phyloP scores from a whole-genome alignment of 768 basidiomycete species.

The Leccinum ochraceum region DNA sequence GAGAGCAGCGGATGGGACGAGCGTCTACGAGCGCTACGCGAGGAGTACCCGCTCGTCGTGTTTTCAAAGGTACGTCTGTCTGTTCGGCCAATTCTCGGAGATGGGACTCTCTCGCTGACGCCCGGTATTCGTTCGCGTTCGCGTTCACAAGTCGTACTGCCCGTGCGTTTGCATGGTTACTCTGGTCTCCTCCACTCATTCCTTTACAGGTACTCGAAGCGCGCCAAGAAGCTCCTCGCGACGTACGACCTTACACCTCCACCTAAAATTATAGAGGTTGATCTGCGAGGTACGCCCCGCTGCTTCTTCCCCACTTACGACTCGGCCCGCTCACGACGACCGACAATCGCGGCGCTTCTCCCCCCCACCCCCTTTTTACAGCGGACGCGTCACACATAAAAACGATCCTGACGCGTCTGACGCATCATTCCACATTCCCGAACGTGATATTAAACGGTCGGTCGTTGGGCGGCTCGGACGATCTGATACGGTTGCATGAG shows the following conservation, averaged over 20 bases:
- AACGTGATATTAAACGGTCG: conserved; percentile 67
- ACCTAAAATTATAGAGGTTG: conserved; percentile 75
- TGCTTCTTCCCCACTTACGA: neutral
- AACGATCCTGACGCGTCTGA: conserved; percentile 62
- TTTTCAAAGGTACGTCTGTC: conserved; percentile 70
- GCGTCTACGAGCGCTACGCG: conserved; percentile 43
- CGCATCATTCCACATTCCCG: conserved; percentile 69
- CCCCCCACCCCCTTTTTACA: neutral
- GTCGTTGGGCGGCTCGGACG: conserved; percentile 68
- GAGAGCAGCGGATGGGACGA: conserved; percentile 28
- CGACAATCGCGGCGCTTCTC: neutral
- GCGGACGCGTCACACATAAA: conserved; percentile 68
- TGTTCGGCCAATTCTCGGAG: neutral
- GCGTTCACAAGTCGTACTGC: conserved; percentile 60
- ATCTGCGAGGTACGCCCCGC: conserved; percentile 56
- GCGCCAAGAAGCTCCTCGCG: conserved; percentile 49
- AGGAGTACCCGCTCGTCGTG: conserved; percentile 64
- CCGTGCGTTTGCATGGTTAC: conserved; percentile 52
- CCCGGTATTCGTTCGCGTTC: too few relatives aligned
- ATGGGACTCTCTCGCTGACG: neutral
- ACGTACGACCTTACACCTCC: conserved; percentile 60
- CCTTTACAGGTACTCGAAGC: conserved; percentile 27
- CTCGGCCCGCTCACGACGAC: neutral
- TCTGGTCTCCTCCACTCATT: neutral
- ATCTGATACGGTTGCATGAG: conserved; percentile 49